Percentiles rank a stretch among this genome's conserved stretches.
Conservation (phyloP, 2,329 filamentous ascomycete genomes). For the Ophiostoma montium region DNA sequence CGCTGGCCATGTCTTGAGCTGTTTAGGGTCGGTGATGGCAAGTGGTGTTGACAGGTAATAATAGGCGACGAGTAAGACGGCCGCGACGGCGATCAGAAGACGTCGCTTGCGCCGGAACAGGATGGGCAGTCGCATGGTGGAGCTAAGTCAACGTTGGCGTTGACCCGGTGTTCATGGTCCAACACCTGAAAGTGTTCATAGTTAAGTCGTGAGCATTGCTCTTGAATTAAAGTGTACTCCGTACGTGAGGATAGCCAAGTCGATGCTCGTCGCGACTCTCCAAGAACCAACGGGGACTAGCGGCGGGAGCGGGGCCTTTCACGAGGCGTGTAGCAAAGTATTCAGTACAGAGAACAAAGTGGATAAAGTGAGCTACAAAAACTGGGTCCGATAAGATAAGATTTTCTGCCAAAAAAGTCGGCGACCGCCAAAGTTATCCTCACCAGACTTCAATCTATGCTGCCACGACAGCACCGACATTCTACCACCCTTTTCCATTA, state of each 20-base stretch:
- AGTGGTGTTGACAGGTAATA: not conserved
- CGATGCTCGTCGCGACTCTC: too few species aligned
- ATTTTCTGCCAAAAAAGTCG: slow-evolving; percentile 3
- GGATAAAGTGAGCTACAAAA: not conserved
- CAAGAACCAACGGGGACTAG: not conserved
- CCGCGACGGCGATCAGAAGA: slow-evolving; percentile 2
- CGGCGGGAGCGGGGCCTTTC: not conserved
- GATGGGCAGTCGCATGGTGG: not conserved
- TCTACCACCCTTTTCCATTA: too few species aligned
- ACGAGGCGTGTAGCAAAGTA: too few species aligned
- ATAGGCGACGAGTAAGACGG: not conserved
- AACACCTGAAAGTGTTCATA: too few species aligned
- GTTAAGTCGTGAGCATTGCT: too few species aligned
- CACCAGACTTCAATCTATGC: not conserved
- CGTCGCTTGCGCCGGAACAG: slow-evolving; percentile 5
- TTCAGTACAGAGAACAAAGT: too few species aligned
- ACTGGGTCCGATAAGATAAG: slow-evolving; percentile 4
- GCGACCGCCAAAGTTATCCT: not conserved
- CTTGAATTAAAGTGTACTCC: too few species aligned
- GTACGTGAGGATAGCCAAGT: too few species aligned
- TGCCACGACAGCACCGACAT: not conserved
- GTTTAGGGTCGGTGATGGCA: not conserved
- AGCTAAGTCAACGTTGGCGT: not conserved
- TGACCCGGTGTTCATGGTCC: too few species aligned
- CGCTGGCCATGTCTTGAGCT: slow-evolving; percentile 5